Evolutionary conservation across 768 basidiomycete genomes (phyloP), one percentile per base, ranked within the genome.

Genomic region (Suillus hirtellus): DNA sequence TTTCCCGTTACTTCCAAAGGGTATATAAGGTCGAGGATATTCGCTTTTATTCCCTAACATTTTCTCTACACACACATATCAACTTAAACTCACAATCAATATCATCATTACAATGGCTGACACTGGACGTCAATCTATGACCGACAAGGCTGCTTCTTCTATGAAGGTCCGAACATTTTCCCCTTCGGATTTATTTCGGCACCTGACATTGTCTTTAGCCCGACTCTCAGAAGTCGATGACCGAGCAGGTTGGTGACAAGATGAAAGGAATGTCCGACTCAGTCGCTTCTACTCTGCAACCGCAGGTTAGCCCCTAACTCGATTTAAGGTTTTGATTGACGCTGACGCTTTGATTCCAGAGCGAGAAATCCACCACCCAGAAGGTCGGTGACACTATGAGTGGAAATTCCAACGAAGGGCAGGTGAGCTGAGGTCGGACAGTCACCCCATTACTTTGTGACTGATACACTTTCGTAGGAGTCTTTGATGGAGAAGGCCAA

Each of bases 141-240:
- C 83, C 70, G 84, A 86, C 79, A 88, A 87, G 77, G 80, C 78
- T 56, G 64, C 70, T 43, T 65, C 84, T 69, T 76, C 82, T 50
- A 3, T 85, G 60, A 85, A 87, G 82, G 85, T 85, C 55, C 1
- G 62, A 60, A 19, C 5, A 0, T 19, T 19, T 27, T 27, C 8
- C 19, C 6, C 17, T 27, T 19, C 5, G 0, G 6, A 19, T 4
- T 42, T 42, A 42, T 42, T 6, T 27, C 38, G 31, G 42, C 21
- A 4, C 15, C 9, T 31, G 12, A 43, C 38, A 37, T 34, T 34
- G 4, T 38, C 63, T 4, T 4, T 59, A 86, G 85, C 85, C 86
- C 67, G 86, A 87, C 66, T 83, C 81, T 38, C 77, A 87, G 78
- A 88, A 88, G 78, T 64, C 77, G n/a, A 77, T 74, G 61, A 73